Evolutionary conservation across 1,284 basidiomycete species (phyloP), one percentile per base, ranked within the genome.

Genomic region (Grifola frondosa): DNA sequence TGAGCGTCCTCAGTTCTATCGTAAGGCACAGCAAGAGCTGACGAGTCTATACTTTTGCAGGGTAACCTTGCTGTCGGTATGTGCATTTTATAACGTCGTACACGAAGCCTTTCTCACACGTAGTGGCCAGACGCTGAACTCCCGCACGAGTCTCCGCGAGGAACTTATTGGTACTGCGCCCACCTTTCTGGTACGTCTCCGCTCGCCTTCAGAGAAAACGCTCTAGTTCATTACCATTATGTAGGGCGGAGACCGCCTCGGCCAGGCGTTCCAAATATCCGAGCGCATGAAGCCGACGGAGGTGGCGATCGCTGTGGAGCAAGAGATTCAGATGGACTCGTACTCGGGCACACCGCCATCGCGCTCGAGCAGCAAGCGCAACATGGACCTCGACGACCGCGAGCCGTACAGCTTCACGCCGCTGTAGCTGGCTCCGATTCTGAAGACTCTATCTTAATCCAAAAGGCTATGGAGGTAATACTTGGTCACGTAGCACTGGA

Each of bases 251-350:
- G 33, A 19, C n/a, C 17, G n/a, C 17, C 22, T 19, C n/a, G 33
- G 12, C 33, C 33, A 33, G 12, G 30, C 34, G 29, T 38, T 30
- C 38, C n/a, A 29, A 24, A 44, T 44, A 20, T 25, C 42, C 15
- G 30, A 32, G 24, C 38, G 25, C 37, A 40, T 44, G 37, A 43
- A 33, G 29, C 42, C 47, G 19, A 40, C 42, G n/a, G 47, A 49
- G 35, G 34, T 49, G 34, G 37, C 32, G 22, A 39, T 49, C 39
- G 34, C 33, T 20, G 47, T 49, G 30, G 34, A 49, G 38, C 47
- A 44, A 30, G 37, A 44, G 20, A 32, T 49, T 20, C 37, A 44
- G 39, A 37, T 36, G 37, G 47, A 44, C 12, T 31, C 33, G 7
- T 35, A 35, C 21, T 15, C 20, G 6, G n/a, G n/a, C n/a, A n/a